Base-by-base conservation (phyloP, 2,329 filamentous ascomycete genomes). In the Colletotrichum chrysophilum region DNA sequence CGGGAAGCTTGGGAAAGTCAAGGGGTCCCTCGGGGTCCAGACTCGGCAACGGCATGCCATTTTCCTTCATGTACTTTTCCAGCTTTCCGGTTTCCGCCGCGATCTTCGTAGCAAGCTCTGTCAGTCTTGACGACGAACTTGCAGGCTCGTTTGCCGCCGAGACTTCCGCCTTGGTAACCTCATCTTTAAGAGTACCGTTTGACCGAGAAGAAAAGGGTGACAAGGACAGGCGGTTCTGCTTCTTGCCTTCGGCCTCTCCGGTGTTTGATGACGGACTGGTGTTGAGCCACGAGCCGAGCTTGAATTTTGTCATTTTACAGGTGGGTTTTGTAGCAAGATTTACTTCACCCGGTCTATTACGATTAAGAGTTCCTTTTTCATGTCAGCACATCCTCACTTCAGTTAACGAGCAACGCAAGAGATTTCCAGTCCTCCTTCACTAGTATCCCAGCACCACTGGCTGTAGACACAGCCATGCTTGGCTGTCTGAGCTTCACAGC, bases 1-100 rank as follows among this genome's bases (percentile, higher is more conserved):
- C 84, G 0, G 88, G 88, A 21, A 91, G 80, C 28, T 81, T 83
- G 2, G 89, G 88, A 67, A 90, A 90, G 67, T 89, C 87, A 5
- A 79, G 78, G 0, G 87, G 86, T 1, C 85, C 83, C 72, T 88
- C 83, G 10, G 83, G 84, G 12, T 86, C 87, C 72, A 91, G 89
- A 8, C 84, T 84, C 10, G 88, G 87, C 66, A 86, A 80, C 1
- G 83, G 83, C 4, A 87, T 79, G 8, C 83, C 83, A 66, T 86
- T 87, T 6, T 84, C 82, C 65, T 82, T 85, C 76, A 91, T 79
- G 78, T 89, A 89, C 4, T 80, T 80, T 73, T 90, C 87, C 21
- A 91, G 80, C 78, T 86, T 90, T 75, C 87, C 86, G 1, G 89
- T 88, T 77, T 90, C 88, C 56, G 79, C 77, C 43, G 84, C 83